These are phyloP conservation scores for Ilex paraguariensis DNA, from an alignment of 305 asterid species.

Conservation along the genomic window DNA sequence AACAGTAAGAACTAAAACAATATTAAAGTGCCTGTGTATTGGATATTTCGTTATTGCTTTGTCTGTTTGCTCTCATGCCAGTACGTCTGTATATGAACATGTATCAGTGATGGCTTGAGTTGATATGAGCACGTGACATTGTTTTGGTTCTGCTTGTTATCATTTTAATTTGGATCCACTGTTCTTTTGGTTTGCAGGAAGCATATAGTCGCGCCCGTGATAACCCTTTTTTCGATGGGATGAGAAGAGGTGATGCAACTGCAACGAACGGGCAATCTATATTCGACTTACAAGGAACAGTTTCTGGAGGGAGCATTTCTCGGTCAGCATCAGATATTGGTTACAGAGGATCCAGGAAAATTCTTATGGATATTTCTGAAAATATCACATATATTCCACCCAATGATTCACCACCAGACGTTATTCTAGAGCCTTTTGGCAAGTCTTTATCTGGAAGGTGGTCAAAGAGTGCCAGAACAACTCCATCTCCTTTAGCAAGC, in stretches of 20 bases:
- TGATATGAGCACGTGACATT: too few relatives aligned
- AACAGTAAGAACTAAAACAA: too few relatives aligned
- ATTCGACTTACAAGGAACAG: constrained; percentile 34
- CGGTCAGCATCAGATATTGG: constrained; percentile 55
- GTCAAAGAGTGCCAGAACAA: constrained; percentile 34
- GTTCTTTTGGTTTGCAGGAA: constrained; percentile 26
- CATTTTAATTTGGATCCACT: background rate
- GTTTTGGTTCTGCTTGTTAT: too few relatives aligned
- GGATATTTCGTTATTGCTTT: too few relatives aligned
- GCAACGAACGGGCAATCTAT: constrained; percentile 29
- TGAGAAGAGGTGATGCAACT: constrained; percentile 63
- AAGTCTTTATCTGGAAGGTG: constrained; percentile 54
- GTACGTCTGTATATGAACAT: too few relatives aligned
- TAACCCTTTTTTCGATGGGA: constrained; percentile 57
- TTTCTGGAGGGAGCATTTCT: constrained; percentile 15
- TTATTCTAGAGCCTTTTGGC: constrained; percentile 49
- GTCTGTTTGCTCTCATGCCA: too few relatives aligned
- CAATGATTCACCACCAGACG: constrained; percentile 37
- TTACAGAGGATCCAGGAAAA: constrained; percentile 30
- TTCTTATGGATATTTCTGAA: constrained; percentile 19
- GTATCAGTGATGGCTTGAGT: too few relatives aligned
- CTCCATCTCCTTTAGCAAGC: constrained; percentile 36
- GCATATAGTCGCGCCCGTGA: constrained; percentile 58
- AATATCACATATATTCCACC: constrained; percentile 27
- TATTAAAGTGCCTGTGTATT: too few relatives aligned